Conservation (phyloP, 140 eudicot species). For the Cichorium intybus region DNA sequence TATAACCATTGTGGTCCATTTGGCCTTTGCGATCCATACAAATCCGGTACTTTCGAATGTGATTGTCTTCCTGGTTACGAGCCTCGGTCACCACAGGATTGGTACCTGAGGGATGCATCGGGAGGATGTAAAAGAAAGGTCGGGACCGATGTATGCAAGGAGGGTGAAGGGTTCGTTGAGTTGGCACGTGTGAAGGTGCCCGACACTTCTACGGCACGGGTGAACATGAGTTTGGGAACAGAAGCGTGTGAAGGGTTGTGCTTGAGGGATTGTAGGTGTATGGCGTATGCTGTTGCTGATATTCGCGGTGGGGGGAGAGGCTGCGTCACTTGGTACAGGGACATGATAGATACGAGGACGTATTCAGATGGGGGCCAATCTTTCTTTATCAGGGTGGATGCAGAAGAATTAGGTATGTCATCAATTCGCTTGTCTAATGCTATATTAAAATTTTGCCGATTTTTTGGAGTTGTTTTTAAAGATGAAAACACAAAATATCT, state of each 20-base stretch:
- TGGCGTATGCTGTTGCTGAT: slow-evolving; percentile 44
- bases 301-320: slow-evolving; percentile 37
- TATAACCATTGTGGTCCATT: slow-evolving; percentile 45
- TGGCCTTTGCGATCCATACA: slow-evolving; percentile 35
- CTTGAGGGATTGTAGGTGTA: slow-evolving; percentile 44
- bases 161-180: slow-evolving; percentile 42
- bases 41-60: slow-evolving; percentile 38
- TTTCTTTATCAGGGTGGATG: slow-evolving; percentile 45
- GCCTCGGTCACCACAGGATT: slow-evolving; percentile 42
- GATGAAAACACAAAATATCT: background rate
- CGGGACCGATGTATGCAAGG: slow-evolving; percentile 21
- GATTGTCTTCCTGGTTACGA: slow-evolving; percentile 49
- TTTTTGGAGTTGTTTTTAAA: background rate
- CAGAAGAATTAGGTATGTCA: slow-evolving; percentile 41
- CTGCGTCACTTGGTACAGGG: slow-evolving; percentile 45
- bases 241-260: slow-evolving; percentile 47
- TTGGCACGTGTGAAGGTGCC: slow-evolving; percentile 43
- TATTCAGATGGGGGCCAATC: slow-evolving; percentile 44
- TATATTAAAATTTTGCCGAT: background rate
- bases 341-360: slow-evolving; percentile 36
- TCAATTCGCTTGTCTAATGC: slow-evolving; percentile 18
- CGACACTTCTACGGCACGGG: slow-evolving; percentile 34
- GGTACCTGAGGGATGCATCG: slow-evolving; percentile 48
- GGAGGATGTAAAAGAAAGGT: slow-evolving; percentile 40
- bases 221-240: slow-evolving; percentile 32